A percentile compares a stretch with the other conserved stretches of the same genome.
Evolutionary conservation across 345 rosid species (phyloP).

Genomic region (Camelina sativa): DNA sequence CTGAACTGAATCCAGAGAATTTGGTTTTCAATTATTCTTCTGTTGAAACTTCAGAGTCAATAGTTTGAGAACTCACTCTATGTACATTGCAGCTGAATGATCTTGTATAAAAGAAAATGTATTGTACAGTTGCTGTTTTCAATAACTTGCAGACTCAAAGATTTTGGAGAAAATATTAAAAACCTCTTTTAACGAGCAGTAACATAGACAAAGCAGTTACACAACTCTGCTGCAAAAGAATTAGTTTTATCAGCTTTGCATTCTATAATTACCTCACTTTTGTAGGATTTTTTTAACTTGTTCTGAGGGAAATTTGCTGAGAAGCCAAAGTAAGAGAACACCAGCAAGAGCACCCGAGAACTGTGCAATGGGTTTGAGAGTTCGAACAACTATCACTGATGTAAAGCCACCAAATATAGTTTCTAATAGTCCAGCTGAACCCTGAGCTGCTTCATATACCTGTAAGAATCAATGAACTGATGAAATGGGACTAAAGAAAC

Average conservation of each 20-base stretch:
- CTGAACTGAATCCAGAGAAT: conserved; percentile 35
- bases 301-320: conserved; percentile 65
- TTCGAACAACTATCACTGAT: conserved; percentile 40
- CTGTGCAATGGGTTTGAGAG: conserved; percentile 86
- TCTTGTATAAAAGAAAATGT: conserved; percentile 1
- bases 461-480: conserved; percentile 31
- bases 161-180: background rate
- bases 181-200: background rate
- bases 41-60: conserved; percentile 31
- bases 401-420: conserved; percentile 49
- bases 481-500: background rate
- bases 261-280: conserved; percentile 37
- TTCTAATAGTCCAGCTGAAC: conserved; percentile 70
- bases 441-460: conserved; percentile 94
- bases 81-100: conserved; percentile 33
- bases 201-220: conserved; percentile 18
- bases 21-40: background rate
- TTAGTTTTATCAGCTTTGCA: background rate
- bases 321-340: conserved; percentile 76
- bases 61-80: conserved; percentile 30
- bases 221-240: conserved; percentile 10
- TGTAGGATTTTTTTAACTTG: conserved; percentile 28
- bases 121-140: conserved; percentile 17
- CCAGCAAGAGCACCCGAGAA: conserved; percentile 87
- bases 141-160: background rate